A percentile compares a stretch with the other conserved stretches of the same genome.
Evolutionary conservation across 2,329 filamentous ascomycete genomes (phyloP).

Genomic region (Lojkania enalia): DNA sequence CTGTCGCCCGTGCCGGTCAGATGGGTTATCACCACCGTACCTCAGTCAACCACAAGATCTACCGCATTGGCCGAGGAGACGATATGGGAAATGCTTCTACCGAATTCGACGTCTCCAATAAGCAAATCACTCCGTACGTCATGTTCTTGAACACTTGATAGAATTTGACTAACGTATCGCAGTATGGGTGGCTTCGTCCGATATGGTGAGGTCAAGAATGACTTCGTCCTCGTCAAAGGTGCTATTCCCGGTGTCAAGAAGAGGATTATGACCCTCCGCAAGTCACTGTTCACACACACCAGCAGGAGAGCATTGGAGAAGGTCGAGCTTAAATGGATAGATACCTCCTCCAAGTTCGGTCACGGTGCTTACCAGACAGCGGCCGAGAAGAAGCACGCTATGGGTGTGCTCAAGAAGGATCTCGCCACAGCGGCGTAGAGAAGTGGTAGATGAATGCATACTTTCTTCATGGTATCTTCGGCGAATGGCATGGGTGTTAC

Average conservation of each 20-base stretch:
- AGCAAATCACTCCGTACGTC: constrained; percentile 98
- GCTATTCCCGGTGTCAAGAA: constrained; percentile 98
- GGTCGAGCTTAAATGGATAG: constrained; percentile 99
- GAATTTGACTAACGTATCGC: constrained; percentile 45
- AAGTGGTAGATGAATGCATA: constrained; percentile 32
- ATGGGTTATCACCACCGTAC: constrained; percentile 99
- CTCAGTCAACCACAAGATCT: constrained; percentile 99
- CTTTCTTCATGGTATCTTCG: constrained; percentile 42
- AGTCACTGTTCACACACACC: constrained; percentile 98
- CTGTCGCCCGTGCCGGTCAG: constrained; percentile 99
- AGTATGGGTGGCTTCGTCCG: constrained; percentile 99
- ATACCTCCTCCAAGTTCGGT: constrained; percentile 99
- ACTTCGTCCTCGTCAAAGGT: constrained; percentile 97
- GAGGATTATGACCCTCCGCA: constrained; percentile 97
- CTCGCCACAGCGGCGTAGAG: constrained; percentile 60
- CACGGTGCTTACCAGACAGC: constrained; percentile 99
- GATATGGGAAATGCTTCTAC: constrained; percentile 93
- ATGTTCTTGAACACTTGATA: neutral
- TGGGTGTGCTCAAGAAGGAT: constrained; percentile 99
- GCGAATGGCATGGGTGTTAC: constrained; percentile 44
- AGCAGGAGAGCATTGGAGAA: constrained; percentile 96
- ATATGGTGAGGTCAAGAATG: constrained; percentile 99
- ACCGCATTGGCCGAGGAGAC: constrained; percentile 92
- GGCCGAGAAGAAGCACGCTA: constrained; percentile 95
- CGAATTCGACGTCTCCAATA: constrained; percentile 96